Evolutionary conservation across 352 stramenopile species (phyloP).

Genomic region (Globisporangium orthogonon): DNA sequence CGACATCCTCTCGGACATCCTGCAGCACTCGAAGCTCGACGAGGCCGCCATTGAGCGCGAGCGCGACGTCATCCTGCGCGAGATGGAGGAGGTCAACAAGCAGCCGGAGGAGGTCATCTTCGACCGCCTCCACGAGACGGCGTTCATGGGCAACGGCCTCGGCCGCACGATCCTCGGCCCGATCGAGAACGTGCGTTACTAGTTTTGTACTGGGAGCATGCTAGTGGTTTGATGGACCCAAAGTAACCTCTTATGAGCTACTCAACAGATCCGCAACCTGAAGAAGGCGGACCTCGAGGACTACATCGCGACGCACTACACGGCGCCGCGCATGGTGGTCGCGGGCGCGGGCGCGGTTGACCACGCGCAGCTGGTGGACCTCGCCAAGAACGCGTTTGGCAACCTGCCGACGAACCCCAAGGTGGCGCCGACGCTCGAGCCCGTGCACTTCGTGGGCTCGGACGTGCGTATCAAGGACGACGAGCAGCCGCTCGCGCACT

Average conservation of each 20-base stretch:
- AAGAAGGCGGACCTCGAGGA: constrained; percentile 92
- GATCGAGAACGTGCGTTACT: constrained; percentile 93
- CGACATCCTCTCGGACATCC: constrained; percentile 99
- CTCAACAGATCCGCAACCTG: constrained; percentile 82
- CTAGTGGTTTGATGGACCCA: no score
- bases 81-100: constrained; percentile 99
- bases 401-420: constrained; percentile 80
- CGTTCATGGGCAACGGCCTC: constrained; percentile 96
- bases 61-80: constrained; percentile 98
- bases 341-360: constrained; percentile 96
- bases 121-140: constrained; percentile 98
- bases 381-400: constrained; percentile 97
- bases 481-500: constrained; percentile 85
- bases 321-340: constrained; percentile 98
- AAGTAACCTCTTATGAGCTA: neutral
- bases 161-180: constrained; percentile 98
- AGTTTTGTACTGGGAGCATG: no score
- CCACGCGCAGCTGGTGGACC: constrained; percentile 95
- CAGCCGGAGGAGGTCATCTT: constrained; percentile 98
- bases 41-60: constrained; percentile 95
- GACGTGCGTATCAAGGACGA: constrained; percentile 92
- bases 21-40: constrained; percentile 98
- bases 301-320: constrained; percentile 99
- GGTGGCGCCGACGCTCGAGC: constrained; percentile 62
- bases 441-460: constrained; percentile 83